Evolutionary conservation across 176 grass and related monocot genomes (phyloP), one percentile per base, ranked within the genome.

Genomic region (Eleusine indica): DNA sequence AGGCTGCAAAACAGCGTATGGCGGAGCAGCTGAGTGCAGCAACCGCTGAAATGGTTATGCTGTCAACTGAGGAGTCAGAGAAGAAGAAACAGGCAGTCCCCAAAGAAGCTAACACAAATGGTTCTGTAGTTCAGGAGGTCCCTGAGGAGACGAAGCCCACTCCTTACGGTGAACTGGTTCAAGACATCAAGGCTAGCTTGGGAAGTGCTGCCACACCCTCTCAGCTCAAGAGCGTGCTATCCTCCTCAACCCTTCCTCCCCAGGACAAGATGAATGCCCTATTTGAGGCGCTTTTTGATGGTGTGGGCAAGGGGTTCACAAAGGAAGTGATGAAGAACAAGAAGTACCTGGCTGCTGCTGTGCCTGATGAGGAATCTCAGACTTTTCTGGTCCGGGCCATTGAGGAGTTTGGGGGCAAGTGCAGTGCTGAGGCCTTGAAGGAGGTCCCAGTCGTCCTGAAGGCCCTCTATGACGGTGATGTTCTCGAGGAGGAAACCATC

Each of bases 11-110:
- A 63, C 87, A 95, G 21, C 87, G 96, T 14, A 93, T 98, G 70
- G 77, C 87, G 53, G 93, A 98, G 37, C 96, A 98, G 74, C 76
- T 98, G 19, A 95, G 74, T 67, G 91, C 90, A 18, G 96, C 83
- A 14, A 98, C 96, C 64, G 92, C 96, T 16, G 93, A 93, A 70
- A 95, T 98, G 96, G 93, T 98, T 17, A 84, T 95, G 86, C 87
- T 93, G 9, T 82, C 93, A 6, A 88, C 89, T 17, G 76, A 83
- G 19, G 88, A 91, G 70, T 15, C 68, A 14, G 84, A 79, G 21
- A 76, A 92, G 78, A 81, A 77, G 51, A 47, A 47, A 35, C 72
- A 42, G 16, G 10, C 37, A 1, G 18, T 0, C 0, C 16, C 54
- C 2, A 80, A 81, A 47, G 78, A 81, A 7, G n/a, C 9, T 18